A percentile compares a stretch with the other conserved stretches of the same genome.
phyloP scores from a whole-genome alignment of 2,329 filamentous ascomycete genomes.

The Elsinoe ampelina region DNA sequence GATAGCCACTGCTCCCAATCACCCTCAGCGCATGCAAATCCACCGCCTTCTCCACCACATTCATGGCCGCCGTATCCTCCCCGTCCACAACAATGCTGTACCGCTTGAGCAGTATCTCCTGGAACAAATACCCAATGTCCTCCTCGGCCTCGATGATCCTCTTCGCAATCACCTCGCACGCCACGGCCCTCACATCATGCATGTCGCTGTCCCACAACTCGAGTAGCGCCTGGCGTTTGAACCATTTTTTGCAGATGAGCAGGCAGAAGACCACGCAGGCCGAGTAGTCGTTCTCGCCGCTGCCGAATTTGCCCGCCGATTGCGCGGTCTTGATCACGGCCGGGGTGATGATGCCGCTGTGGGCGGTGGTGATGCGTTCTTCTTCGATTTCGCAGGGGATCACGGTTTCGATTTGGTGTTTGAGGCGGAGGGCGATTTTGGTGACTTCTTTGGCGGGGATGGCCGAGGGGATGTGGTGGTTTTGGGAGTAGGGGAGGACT shows the following conservation, averaged over 20 bases:
- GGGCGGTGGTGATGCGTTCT: constrained; percentile 62
- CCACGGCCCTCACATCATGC: constrained; percentile 65
- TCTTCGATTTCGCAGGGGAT: constrained; percentile 85
- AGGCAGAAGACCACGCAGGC: constrained; percentile 79
- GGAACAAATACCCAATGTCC: constrained; percentile 66
- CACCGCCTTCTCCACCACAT: constrained; percentile 87
- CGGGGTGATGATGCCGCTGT: constrained; percentile 75
- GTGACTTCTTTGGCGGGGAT: constrained; percentile 74
- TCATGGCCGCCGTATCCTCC: constrained; percentile 63
- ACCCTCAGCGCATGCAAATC: constrained; percentile 82
- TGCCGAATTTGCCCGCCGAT: constrained; percentile 53
- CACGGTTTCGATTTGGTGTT: constrained; percentile 80
- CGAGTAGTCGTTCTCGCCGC: constrained; percentile 45
- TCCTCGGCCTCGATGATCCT: constrained; percentile 75
- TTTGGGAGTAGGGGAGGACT: constrained; percentile 59
- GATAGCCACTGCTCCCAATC: constrained; percentile 88
- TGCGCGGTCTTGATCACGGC: constrained; percentile 72
- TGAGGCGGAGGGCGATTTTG: constrained; percentile 78
- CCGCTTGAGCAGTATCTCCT: constrained; percentile 73
- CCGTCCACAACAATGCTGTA: constrained; percentile 73
- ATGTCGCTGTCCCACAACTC: constrained; percentile 92
- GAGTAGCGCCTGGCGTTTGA: constrained; percentile 63
- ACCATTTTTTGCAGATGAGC: constrained; percentile 65
- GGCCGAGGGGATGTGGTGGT: constrained; percentile 52
- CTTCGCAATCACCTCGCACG: constrained; percentile 90